phyloP scores from a whole-genome alignment of 345 rosid genomes.

The Salix exigua region DNA sequence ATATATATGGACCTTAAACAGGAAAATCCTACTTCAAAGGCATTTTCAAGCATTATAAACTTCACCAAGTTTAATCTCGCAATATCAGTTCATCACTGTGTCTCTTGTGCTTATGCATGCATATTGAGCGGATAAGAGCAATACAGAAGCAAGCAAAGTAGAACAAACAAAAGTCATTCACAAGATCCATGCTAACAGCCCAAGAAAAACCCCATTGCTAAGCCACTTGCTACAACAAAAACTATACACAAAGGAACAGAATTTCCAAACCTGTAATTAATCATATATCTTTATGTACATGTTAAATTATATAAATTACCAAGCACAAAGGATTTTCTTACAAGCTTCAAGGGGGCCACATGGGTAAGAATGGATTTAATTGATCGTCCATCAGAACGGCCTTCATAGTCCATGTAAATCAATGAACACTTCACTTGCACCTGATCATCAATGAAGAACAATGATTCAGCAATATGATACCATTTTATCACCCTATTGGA shows the following conservation, averaged over 20 bases:
- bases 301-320: neutral
- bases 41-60: neutral
- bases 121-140: too few species aligned
- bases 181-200: neutral
- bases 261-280: neutral
- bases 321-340: slow-evolving; percentile 36
- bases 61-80: too few species aligned
- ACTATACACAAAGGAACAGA: neutral
- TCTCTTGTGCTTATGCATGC: too few species aligned
- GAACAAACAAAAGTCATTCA: too few species aligned
- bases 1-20: too few species aligned
- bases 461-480: slow-evolving; percentile 7
- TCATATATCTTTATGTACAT: too few species aligned
- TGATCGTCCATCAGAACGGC: slow-evolving; percentile 93
- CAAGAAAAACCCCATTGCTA: slow-evolving; percentile 1
- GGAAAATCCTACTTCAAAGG: neutral
- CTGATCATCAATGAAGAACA: slow-evolving; percentile 37
- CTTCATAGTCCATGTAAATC: slow-evolving; percentile 84
- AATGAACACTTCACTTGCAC: slow-evolving; percentile 87
- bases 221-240: neutral
- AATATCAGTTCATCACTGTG: too few species aligned
- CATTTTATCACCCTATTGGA: too few species aligned
- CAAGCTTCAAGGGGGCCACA: slow-evolving; percentile 91
- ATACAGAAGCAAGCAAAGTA: too few species aligned
- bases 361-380: slow-evolving; percentile 89